These are phyloP conservation scores for Starmera quercuum DNA, from an alignment of 805 yeast species.

Conservation along the genomic window DNA sequence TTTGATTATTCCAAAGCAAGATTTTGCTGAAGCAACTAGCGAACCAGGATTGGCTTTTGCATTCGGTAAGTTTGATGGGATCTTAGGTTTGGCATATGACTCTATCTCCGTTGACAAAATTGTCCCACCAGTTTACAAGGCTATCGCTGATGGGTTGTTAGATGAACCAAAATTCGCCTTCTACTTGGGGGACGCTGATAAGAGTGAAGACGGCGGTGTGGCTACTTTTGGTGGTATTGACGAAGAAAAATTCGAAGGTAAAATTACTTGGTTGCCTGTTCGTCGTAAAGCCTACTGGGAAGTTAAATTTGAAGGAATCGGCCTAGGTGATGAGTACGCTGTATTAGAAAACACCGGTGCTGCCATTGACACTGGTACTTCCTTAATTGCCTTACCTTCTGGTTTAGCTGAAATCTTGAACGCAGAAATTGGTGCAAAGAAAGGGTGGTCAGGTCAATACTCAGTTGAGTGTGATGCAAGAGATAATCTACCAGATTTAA, in stretches of 20 bases:
- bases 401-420: conserved; percentile 93
- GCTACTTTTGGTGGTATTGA: conserved; percentile 96
- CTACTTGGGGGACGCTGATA: conserved; percentile 74
- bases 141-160: conserved; percentile 70
- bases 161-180: conserved; percentile 86
- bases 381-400: conserved; percentile 89
- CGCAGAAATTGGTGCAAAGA: conserved; percentile 93
- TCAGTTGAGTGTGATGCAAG: conserved; percentile 83
- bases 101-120: conserved; percentile 82
- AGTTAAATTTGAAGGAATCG: conserved; percentile 85
- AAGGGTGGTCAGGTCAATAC: conserved; percentile 97
- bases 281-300: conserved; percentile 99
- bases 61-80: conserved; percentile 97
- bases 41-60: conserved; percentile 99
- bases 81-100: conserved; percentile 90
- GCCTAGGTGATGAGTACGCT: conserved; percentile 89
- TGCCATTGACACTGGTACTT: conserved; percentile 98
- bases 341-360: conserved; percentile 81
- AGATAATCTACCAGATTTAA: conserved; percentile 81
- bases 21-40: conserved; percentile 93
- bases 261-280: conserved; percentile 92
- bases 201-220: conserved; percentile 73
- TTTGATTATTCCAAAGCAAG: conserved; percentile 78
- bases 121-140: conserved; percentile 92
- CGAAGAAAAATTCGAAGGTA: conserved; percentile 65